Percentiles rank a stretch among this genome's conserved stretches.
Evolutionary conservation across 2,329 filamentous ascomycete species (phyloP).

Genomic region (Davidsoniella eucalypti): DNA sequence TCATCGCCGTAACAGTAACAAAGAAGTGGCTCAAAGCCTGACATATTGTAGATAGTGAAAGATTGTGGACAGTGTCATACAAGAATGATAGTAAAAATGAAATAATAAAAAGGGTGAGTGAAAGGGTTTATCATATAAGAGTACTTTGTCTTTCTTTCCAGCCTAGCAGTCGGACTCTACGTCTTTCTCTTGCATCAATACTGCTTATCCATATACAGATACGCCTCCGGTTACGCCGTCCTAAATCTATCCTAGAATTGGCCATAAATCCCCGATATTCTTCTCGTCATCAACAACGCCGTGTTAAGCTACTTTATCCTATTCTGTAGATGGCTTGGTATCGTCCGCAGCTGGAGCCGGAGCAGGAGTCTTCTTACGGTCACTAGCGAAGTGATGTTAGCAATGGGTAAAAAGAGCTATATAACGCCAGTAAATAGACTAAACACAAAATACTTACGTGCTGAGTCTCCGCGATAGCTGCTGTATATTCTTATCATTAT

Average conservation of each 20-base stretch:
- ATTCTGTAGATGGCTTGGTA: background rate
- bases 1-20: too few relatives aligned
- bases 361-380: constrained; percentile 10
- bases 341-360: background rate
- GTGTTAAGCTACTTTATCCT: background rate
- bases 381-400: background rate
- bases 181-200: too few relatives aligned
- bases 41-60: too few relatives aligned
- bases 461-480: constrained; percentile 80
- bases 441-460: constrained; percentile 55
- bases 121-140: background rate
- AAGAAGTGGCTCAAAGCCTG: too few relatives aligned
- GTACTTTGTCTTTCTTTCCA: background rate
- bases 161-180: background rate
- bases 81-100: too few relatives aligned
- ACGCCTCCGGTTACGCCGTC: background rate
- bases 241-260: background rate
- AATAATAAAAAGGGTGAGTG: background rate
- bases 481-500: constrained; percentile 78
- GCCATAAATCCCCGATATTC: background rate
- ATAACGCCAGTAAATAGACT: background rate
- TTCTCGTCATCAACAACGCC: too few relatives aligned
- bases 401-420: background rate
- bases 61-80: too few relatives aligned
- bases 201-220: background rate